Evolutionary conservation across 805 yeast genomes (phyloP), one percentile per base, ranked within the genome.

Genomic region (Ogataea saltuana): DNA sequence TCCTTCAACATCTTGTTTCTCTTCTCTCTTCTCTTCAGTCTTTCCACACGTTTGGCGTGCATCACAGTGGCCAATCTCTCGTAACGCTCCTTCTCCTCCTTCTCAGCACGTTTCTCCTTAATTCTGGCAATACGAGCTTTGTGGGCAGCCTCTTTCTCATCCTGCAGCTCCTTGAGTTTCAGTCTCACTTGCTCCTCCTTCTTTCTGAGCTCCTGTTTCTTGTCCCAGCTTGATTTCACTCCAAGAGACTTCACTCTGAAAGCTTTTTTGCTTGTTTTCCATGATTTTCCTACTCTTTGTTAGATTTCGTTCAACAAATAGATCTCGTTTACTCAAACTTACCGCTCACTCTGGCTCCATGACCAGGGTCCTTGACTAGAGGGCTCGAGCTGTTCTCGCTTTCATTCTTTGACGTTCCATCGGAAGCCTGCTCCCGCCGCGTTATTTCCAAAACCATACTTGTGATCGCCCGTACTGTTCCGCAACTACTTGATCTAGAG

Each of bases 1-100:
- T 90, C 98, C 63, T 83, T 88, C 63, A 90, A 80, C 58, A 89
- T 71, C 70, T 91, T 91, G 71, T 90, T 91, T 69, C 98, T 83
- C 84, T 91, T 91, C 63, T 91, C 99, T 61, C 85, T 82, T 71
- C 85, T 83, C 69, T 85, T 83, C 69, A 91, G 63, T 67, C 99
- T 79, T 51, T 89, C 98, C 30, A 89, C 86, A 71, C 81, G 85
- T 81, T 89, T 90, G 32, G 85, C 85, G 61, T 88, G 91, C 96
- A 91, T 87, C 67, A 85, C 88, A 44, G 78, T 75, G 10, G 96
- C 93, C 61, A 91, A 63, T 59, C 72, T 73, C 58, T 85, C 95
- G 60, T 82, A 87, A 56, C 99, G 78, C 63, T 91, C 97, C 65
- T 80, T 80, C 65, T 91, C 99, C 45, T 77, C 97, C 71, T 84